Evolutionary conservation across 108 stramenopile genomes (phyloP), one percentile per base, ranked within the genome.

Genomic region (Skeletonema marinoi): DNA sequence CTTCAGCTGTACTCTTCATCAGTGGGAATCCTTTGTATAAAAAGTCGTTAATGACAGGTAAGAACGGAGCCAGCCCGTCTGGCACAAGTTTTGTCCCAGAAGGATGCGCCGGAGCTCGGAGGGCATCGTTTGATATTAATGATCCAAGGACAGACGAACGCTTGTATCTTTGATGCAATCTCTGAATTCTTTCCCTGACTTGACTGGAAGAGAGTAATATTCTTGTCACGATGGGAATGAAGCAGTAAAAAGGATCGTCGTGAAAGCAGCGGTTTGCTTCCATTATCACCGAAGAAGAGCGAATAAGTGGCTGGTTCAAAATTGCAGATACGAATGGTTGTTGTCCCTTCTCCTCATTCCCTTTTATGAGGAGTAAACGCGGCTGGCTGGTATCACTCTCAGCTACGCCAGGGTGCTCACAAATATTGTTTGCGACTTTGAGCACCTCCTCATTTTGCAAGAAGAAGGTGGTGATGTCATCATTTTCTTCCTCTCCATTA

Each of bases 181-280:
- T 69, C 29, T 69, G 51, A 19, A 74, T 25, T 58, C 73, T 60
- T 33, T 74, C 19, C 21, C 68, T 70, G 50, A 68, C 32, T 59
- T 56, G 67, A 16, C 2, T n/a, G 3, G 48, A 69, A 25, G 73
- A 70, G n/a, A 70, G 31, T n/a, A 74, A 12, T 25, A 70, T 68
- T 44, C 32, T 74, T n/a, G 73, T 70, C 16, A 74, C 68, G 51
- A 74, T 74, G 51, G 73, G 73, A 21, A 74, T 58, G 35, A 69
- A 74, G 50, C 67, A 74, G 54, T 74, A 74, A 33, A 74, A 74
- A 13, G 73, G 73, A 39, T 69, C 69, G 48, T 74, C 69, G 56
- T 74, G 73, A 35, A 70, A 74, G 59, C 73, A 74, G 31, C 35
- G 68, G 59, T 74, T 74, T 5, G 68, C 73, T 29, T 70, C 54